These are phyloP conservation scores for Penicillium waksmanii DNA, from an alignment of 495 filamentous ascomycete species.

Conservation along the genomic window DNA sequence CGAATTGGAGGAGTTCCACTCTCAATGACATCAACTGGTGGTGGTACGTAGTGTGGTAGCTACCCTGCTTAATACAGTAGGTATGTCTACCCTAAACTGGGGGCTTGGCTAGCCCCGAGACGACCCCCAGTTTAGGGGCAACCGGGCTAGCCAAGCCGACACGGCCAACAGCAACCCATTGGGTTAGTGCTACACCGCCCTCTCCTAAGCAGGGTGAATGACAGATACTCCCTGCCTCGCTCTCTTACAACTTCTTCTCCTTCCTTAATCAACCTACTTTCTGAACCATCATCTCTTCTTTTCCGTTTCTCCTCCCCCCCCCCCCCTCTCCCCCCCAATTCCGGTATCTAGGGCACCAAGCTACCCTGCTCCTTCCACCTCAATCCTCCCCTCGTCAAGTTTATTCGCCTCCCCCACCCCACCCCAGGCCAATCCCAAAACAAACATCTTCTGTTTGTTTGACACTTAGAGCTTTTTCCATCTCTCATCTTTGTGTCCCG, in stretches of 20 bases:
- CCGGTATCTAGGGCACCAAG: constrained; percentile 83
- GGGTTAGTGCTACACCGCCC: constrained; percentile 30
- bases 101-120: too few relatives aligned
- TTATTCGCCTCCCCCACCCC: constrained; percentile 41
- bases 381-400: constrained; percentile 49
- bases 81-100: too few relatives aligned
- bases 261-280: constrained; percentile 17
- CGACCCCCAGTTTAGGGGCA: neutral
- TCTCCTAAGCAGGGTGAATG: constrained; percentile 14
- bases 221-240: constrained; percentile 16
- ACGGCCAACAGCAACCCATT: neutral
- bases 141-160: neutral
- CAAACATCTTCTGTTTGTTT: constrained; percentile 52
- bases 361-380: constrained; percentile 69
- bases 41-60: neutral
- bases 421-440: constrained; percentile 31
- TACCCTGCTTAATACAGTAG: neutral
- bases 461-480: constrained; percentile 35
- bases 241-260: constrained; percentile 30
- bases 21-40: constrained; percentile 33
- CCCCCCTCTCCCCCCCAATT: constrained; percentile 25
- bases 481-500: constrained; percentile 43
- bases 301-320: constrained; percentile 7
- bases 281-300: constrained; percentile 28
- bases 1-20: constrained; percentile 12